phyloP scores from a whole-genome alignment of 2,329 filamentous ascomycete species.

The Geosmithia morbida region DNA sequence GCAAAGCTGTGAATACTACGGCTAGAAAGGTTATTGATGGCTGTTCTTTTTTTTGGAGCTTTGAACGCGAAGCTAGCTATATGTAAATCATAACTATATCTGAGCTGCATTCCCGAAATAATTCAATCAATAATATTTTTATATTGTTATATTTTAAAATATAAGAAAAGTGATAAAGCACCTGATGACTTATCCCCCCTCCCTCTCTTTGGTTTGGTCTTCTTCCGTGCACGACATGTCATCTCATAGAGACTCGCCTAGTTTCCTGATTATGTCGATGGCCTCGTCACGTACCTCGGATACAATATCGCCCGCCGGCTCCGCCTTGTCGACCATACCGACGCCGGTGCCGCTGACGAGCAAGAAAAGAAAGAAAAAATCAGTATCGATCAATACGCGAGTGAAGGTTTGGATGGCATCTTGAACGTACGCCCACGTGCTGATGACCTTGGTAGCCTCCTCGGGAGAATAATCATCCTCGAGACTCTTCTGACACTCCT shows the following conservation, averaged over 20 bases:
- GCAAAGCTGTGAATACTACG: conserved; percentile 55
- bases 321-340: conserved; percentile 25
- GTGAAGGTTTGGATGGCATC: not conserved
- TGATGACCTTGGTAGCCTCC: conserved; percentile 15
- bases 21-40: no score
- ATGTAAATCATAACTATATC: no score
- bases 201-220: not conserved
- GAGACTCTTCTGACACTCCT: conserved; percentile 24
- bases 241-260: conserved; percentile 4
- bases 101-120: no score
- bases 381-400: not conserved
- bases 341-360: conserved; percentile 23
- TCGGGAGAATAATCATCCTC: conserved; percentile 20
- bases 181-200: no score
- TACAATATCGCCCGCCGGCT: conserved; percentile 27
- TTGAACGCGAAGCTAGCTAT: no score
- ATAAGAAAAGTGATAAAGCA: no score
- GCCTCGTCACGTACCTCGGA: conserved; percentile 22
- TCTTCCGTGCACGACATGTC: not conserved
- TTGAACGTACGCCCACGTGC: conserved; percentile 21
- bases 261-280: conserved; percentile 13
- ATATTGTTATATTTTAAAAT: no score
- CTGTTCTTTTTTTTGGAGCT: no score
- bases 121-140: no score
- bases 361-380: no score